These are phyloP conservation scores for Jamesozyma spencerorum DNA, from an alignment of 805 yeast genomes.

Conservation along the genomic window DNA sequence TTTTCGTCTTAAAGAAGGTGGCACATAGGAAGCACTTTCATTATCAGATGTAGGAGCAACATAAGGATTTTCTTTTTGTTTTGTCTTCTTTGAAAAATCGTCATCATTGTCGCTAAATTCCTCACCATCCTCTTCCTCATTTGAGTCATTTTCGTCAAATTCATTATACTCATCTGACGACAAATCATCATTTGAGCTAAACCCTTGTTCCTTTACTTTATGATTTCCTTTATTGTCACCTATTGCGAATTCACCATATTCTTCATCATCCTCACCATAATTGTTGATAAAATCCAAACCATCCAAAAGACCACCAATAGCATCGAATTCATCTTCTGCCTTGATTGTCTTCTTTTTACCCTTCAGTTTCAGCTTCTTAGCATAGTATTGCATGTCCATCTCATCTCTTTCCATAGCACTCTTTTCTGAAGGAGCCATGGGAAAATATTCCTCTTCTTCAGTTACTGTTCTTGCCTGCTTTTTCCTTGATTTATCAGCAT, in stretches of 20 bases:
- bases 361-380: slow-evolving; percentile 68
- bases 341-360: slow-evolving; percentile 41
- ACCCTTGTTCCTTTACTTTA: slow-evolving; percentile 27
- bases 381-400: slow-evolving; percentile 72
- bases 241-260: slow-evolving; percentile 24
- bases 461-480: slow-evolving; percentile 7
- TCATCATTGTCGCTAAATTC: slow-evolving; percentile 21
- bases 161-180: slow-evolving; percentile 38
- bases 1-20: slow-evolving; percentile 72
- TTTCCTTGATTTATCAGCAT: slow-evolving; percentile 15
- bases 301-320: slow-evolving; percentile 73
- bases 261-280: slow-evolving; percentile 27
- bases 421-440: slow-evolving; percentile 37
- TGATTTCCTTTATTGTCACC: slow-evolving; percentile 12
- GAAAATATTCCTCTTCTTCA: slow-evolving; percentile 15
- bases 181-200: slow-evolving; percentile 35
- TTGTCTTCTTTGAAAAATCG: slow-evolving; percentile 25
- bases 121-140: slow-evolving; percentile 27
- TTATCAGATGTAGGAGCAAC: slow-evolving; percentile 42
- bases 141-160: slow-evolving; percentile 32
- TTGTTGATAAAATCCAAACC: slow-evolving; percentile 42
- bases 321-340: slow-evolving; percentile 55
- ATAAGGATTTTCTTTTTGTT: slow-evolving; percentile 58
- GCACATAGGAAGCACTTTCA: slow-evolving; percentile 55
- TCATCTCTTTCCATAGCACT: slow-evolving; percentile 53